A percentile compares a stretch with the other conserved stretches of the same genome.
Evolutionary conservation across 1,284 basidiomycete species (phyloP).

Genomic region (Rhodotorula sp.): DNA sequence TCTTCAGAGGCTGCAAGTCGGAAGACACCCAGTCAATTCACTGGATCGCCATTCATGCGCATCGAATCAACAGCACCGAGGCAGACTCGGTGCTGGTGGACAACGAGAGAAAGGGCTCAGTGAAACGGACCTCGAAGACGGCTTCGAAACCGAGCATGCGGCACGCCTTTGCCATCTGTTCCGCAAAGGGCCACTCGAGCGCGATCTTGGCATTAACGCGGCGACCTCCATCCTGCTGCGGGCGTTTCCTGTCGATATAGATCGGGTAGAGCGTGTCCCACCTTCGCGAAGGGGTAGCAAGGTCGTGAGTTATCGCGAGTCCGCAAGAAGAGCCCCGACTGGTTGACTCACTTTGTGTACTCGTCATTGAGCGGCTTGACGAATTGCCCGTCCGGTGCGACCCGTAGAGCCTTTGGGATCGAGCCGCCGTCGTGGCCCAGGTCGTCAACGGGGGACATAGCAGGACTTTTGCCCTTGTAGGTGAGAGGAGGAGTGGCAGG

Average conservation of each 20-base stretch:
- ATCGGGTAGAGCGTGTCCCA: conserved; percentile 72
- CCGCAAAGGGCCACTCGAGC: conserved; percentile 91
- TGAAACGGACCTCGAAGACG: conserved; percentile 54
- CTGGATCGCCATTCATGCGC: too few relatives aligned
- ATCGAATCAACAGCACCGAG: too few relatives aligned
- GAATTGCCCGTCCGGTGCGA: conserved; percentile 9
- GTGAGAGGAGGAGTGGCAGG: neutral
- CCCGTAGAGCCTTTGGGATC: conserved; percentile 23
- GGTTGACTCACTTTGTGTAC: conserved; percentile 3
- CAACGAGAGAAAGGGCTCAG: too few relatives aligned
- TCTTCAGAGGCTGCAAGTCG: conserved; percentile 60
- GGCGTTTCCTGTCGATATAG: conserved; percentile 92
- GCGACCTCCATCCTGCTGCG: conserved; percentile 76
- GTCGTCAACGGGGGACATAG: neutral
- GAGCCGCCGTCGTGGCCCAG: neutral
- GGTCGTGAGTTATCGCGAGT: neutral
- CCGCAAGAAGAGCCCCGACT: neutral
- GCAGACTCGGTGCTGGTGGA: too few relatives aligned
- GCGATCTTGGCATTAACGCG: conserved; percentile 74
- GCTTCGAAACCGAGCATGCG: conserved; percentile 71
- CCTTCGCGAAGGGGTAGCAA: neutral
- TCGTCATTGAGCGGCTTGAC: conserved; percentile 1
- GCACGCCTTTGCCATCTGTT: conserved; percentile 84
- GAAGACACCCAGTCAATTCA: neutral
- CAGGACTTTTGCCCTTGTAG: conserved; percentile 11